Percentiles rank a stretch among this genome's conserved stretches.
These are phyloP conservation scores for Paramecium primaurelia DNA, from an alignment of 73 alveolate genomes.

Conservation along the genomic window DNA sequence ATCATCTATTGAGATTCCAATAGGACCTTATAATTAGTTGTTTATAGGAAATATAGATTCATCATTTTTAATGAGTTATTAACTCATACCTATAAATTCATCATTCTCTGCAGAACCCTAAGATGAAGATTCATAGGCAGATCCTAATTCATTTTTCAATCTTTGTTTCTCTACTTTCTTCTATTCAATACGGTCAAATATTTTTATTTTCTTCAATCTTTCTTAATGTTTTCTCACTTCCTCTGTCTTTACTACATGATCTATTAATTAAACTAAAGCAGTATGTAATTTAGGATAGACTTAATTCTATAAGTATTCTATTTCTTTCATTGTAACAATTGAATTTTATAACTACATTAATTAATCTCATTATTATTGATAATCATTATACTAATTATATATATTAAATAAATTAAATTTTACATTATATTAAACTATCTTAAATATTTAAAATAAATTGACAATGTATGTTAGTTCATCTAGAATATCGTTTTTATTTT, in stretches of 20 bases:
- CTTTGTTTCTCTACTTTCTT: conserved; percentile 61
- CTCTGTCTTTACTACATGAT: conserved; percentile 59
- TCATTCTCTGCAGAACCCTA: background rate
- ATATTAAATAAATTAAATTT: background rate
- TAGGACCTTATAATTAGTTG: background rate
- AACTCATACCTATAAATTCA: background rate
- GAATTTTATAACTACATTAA: background rate
- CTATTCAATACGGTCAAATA: conserved; percentile 53
- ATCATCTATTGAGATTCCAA: conserved; percentile 16
- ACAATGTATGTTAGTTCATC: background rate
- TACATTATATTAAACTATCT: background rate
- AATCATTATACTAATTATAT: background rate
- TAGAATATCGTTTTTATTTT: conserved; percentile 4
- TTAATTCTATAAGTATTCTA: conserved; percentile 27
- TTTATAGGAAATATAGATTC: background rate
- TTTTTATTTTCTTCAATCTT: conserved; percentile 54
- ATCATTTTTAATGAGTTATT: background rate
- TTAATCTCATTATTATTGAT: background rate
- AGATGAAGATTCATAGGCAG: background rate
- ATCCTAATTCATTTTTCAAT: conserved; percentile 55
- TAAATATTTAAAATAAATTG: background rate
- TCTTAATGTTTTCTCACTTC: conserved; percentile 61
- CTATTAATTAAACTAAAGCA: conserved; percentile 52
- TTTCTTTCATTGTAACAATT: background rate
- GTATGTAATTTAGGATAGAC: conserved; percentile 46